Base-by-base conservation (phyloP, 305 asterid species). In the Fraxinus dipetala region DNA sequence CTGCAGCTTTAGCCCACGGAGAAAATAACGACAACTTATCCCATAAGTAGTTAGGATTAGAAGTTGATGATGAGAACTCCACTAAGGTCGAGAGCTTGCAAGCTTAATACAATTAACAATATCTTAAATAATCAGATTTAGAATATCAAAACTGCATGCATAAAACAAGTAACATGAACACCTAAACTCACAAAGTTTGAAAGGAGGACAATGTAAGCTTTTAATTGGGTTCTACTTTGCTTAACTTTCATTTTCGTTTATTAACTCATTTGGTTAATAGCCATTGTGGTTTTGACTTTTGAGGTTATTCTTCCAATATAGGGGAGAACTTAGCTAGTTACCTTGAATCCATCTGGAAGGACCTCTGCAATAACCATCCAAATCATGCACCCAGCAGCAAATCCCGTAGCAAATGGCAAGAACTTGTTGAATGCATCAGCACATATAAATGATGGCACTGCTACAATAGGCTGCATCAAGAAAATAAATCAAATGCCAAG, bases 361-460 rank as follows among this genome's bases (percentile, higher is more conserved):
- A 95, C 97, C 93, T 95, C 99, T 2, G 98, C 97, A 83, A 94
- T 86, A 82, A 94, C 98, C 97, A 95, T 94, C 99, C 98, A 95
- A 84, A 95, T 93, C 99, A 95, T 95, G 86, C 99, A 95, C 80
- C 99, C 99, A 73, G 99, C 99, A 78, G 99, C 99, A 83, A 95
- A 95, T 72, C 99, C 99, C 69, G 99, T 95, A 45, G 98, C 98
- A 87, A 95, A 95, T 34, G 99, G 98, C 85, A 95, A 81, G 88
- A 95, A 93, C 84, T 95, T 95, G 92, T 92, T 91, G 88, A 95
- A 95, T 78, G 98, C 96, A 84, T 95, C 99, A 32, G 99, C 98
- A 87, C 91, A 95, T n/a, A 95, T 87, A 84, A 91, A 95, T 38
- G 99, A 95, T 78, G 99, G 99, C 86, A 95, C 98, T 4, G 99